phyloP scores from a whole-genome alignment of 1,284 basidiomycete genomes.

The Gymnopus androsaceus region DNA sequence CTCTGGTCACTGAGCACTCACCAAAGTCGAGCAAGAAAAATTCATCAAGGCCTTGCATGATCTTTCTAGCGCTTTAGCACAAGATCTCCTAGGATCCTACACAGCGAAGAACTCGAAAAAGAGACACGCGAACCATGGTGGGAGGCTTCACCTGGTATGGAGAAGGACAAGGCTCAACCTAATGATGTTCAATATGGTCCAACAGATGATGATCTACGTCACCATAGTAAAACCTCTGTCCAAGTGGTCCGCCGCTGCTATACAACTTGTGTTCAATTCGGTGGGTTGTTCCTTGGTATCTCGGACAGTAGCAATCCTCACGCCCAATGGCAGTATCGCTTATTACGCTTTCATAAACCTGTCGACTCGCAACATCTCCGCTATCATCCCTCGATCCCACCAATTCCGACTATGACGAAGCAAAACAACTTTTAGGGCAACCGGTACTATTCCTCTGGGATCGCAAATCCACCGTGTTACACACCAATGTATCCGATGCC shows the following conservation, averaged over 20 bases:
- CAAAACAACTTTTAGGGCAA: constrained; percentile 46
- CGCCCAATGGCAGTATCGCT: constrained; percentile 49
- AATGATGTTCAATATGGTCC: constrained; percentile 31
- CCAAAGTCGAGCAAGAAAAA: constrained; percentile 53
- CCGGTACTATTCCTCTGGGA: constrained; percentile 66
- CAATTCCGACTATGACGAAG: constrained; percentile 46
- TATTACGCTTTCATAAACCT: constrained; percentile 65
- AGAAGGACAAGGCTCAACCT: constrained; percentile 12
- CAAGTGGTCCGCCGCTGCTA: constrained; percentile 47
- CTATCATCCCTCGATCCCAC: constrained; percentile 42
- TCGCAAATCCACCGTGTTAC: constrained; percentile 51
- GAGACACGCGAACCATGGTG: constrained; percentile 66
- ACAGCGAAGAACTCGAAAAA: constrained; percentile 53
- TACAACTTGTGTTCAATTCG: constrained; percentile 69
- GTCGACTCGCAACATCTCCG: constrained; percentile 59
- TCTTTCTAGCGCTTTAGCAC: constrained; percentile 57
- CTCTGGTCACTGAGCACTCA: constrained; percentile 61
- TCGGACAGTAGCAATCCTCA: background rate
- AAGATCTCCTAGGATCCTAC: constrained; percentile 62
- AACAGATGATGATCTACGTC: constrained; percentile 50
- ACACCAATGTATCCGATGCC: constrained; percentile 49
- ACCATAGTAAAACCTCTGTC: constrained; percentile 43
- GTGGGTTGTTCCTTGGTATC: constrained; percentile 42
- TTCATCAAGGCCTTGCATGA: constrained; percentile 62
- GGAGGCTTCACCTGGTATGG: constrained; percentile 36